Conservation (phyloP, 2,329 filamentous ascomycete genomes). For the Metarhizium guizhouense region DNA sequence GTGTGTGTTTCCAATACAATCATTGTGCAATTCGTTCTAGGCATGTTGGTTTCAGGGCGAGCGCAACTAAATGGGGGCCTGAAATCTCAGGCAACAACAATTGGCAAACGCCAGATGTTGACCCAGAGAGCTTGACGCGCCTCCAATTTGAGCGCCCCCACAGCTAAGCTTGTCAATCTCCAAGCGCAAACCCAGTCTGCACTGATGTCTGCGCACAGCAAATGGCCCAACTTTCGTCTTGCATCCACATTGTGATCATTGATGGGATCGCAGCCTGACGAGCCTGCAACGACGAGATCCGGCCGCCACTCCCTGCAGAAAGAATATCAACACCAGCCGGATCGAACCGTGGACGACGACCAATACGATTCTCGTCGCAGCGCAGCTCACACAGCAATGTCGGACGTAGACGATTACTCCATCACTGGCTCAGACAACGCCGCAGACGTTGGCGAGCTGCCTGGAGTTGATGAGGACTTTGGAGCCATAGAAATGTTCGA, state of each 20-base stretch:
- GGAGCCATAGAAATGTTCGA: conserved; percentile 29
- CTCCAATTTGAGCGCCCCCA: conserved; percentile 13
- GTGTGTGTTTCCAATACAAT: not conserved
- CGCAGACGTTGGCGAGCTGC: conserved; percentile 12
- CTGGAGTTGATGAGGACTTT: conserved; percentile 22
- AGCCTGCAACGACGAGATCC: conserved; percentile 9
- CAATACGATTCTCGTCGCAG: not conserved
- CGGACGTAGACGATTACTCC: conserved; percentile 14
- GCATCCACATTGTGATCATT: conserved; percentile 21
- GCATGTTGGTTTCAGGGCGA: too few relatives aligned
- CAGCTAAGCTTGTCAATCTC: conserved; percentile 14
- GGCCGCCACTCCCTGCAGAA: not conserved
- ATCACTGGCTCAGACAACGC: conserved; percentile 16
- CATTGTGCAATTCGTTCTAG: too few relatives aligned
- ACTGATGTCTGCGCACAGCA: conserved; percentile 18
- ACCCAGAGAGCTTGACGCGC: conserved; percentile 4
- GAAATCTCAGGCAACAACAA: conserved; percentile 10
- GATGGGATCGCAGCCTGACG: conserved; percentile 19
- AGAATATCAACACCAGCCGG: not conserved
- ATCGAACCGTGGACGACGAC: not conserved
- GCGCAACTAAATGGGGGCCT: conserved; percentile 8
- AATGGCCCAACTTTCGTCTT: conserved; percentile 25
- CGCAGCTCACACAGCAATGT: conserved; percentile 10
- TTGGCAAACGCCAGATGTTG: not conserved
- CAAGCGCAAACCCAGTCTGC: conserved; percentile 4